Conservation (phyloP, 192 early-diverging fungal genomes). For the Backusella morwellensis region DNA sequence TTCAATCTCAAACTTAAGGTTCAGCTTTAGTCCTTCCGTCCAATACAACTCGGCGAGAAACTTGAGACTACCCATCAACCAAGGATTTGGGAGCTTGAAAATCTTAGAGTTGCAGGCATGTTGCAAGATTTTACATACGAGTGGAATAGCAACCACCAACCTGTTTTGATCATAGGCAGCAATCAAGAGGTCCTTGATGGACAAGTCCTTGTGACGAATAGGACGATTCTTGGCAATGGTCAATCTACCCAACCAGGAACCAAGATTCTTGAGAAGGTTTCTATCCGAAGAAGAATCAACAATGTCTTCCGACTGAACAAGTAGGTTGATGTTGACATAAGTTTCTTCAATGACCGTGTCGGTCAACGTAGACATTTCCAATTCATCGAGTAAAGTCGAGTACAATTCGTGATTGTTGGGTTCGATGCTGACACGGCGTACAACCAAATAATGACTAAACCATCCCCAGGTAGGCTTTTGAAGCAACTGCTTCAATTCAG, state of each 20-base stretch:
- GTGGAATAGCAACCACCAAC: conserved; percentile 94
- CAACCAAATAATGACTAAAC: conserved; percentile 95
- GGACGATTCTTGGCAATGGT: conserved; percentile 91
- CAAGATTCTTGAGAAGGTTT: conserved; percentile 89
- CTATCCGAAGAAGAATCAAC: conserved; percentile 81
- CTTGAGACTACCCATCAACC: conserved; percentile 94
- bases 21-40: conserved; percentile 87
- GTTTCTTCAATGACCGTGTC: conserved; percentile 86
- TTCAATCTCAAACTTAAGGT: conserved; percentile 97
- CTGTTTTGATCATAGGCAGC: conserved; percentile 85
- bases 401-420: conserved; percentile 96
- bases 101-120: conserved; percentile 82
- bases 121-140: conserved; percentile 95
- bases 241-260: conserved; percentile 93
- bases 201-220: conserved; percentile 91
- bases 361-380: conserved; percentile 62
- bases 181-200: conserved; percentile 91
- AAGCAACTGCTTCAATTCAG: conserved; percentile 76
- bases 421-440: conserved; percentile 91
- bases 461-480: conserved; percentile 66
- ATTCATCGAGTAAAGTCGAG: conserved; percentile 72
- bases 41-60: conserved; percentile 91
- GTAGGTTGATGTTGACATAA: conserved; percentile 74
- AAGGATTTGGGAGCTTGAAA: conserved; percentile 97
- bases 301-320: conserved; percentile 91